Evolutionary conservation across 306 rosid species (phyloP).

Genomic region (Inga laurina): DNA sequence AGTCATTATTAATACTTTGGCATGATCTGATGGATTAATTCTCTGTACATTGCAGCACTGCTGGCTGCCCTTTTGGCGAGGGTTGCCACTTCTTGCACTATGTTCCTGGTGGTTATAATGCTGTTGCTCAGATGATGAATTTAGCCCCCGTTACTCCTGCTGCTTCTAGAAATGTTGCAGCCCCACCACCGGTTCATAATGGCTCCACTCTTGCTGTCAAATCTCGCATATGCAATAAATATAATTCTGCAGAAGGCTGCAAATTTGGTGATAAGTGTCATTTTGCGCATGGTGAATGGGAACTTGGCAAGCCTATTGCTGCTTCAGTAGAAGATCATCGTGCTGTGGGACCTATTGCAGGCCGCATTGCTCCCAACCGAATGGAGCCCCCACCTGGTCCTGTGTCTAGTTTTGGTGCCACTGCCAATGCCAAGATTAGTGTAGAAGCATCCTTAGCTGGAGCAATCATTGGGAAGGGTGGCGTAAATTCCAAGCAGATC

Average conservation of each 20-base stretch:
- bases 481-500: conserved; percentile 92
- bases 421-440: conserved; percentile 91
- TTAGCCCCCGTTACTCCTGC: conserved; percentile 62
- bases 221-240: conserved; percentile 80
- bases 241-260: conserved; percentile 87
- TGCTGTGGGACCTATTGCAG: conserved; percentile 47
- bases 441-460: conserved; percentile 95
- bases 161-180: conserved; percentile 57
- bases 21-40: conserved; percentile 37
- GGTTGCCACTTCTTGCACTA: conserved; percentile 28
- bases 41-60: conserved; percentile 61
- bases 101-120: conserved; percentile 93
- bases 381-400: conserved; percentile 71
- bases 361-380: conserved; percentile 46
- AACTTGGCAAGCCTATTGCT: conserved; percentile 68
- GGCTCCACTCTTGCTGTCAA: conserved; percentile 71
- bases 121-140: conserved; percentile 94
- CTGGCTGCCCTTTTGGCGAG: conserved; percentile 16
- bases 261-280: conserved; percentile 95
- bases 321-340: conserved; percentile 70
- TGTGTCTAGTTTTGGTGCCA: conserved; percentile 81
- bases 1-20: conserved; percentile 4
- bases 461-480: conserved; percentile 97
- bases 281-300: conserved; percentile 98
- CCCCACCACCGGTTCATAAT: conserved; percentile 53